These are phyloP conservation scores for Diplodia sapinea DNA, from an alignment of 2,329 filamentous ascomycete species.

Conservation along the genomic window DNA sequence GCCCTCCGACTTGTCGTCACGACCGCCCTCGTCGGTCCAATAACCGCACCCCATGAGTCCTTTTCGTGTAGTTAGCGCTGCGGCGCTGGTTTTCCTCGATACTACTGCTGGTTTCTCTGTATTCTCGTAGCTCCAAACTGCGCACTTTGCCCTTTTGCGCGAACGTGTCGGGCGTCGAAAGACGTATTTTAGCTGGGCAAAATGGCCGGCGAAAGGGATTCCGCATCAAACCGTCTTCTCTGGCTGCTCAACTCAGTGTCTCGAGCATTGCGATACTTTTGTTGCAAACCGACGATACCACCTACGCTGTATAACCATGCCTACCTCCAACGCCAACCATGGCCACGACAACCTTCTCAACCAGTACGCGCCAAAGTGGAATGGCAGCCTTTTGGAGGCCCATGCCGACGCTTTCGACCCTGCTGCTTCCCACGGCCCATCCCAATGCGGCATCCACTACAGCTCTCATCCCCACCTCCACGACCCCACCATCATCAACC, in stretches of 20 bases:
- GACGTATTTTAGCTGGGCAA: not conserved
- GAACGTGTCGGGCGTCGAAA: not conserved
- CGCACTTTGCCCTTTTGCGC: not conserved
- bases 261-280: too few species aligned
- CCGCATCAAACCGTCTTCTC: not conserved
- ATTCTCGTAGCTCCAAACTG: not conserved
- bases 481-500: not conserved
- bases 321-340: too few species aligned
- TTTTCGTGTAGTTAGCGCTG: too few species aligned
- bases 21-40: too few species aligned
- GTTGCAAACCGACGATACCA: too few species aligned
- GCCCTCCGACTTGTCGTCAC: too few species aligned
- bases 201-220: not conserved
- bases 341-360: not conserved
- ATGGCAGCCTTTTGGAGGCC: not conserved
- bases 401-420: not conserved
- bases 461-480: not conserved
- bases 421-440: too few species aligned
- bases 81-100: not conserved
- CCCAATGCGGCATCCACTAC: too few species aligned
- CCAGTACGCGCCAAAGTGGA: not conserved
- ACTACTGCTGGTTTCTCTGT: not conserved
- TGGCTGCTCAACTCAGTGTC: not conserved
- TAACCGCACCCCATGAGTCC: too few species aligned
- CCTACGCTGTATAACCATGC: too few species aligned